Evolutionary conservation across 495 filamentous ascomycete genomes (phyloP).

Genomic region (Lasiosphaeria miniovina): DNA sequence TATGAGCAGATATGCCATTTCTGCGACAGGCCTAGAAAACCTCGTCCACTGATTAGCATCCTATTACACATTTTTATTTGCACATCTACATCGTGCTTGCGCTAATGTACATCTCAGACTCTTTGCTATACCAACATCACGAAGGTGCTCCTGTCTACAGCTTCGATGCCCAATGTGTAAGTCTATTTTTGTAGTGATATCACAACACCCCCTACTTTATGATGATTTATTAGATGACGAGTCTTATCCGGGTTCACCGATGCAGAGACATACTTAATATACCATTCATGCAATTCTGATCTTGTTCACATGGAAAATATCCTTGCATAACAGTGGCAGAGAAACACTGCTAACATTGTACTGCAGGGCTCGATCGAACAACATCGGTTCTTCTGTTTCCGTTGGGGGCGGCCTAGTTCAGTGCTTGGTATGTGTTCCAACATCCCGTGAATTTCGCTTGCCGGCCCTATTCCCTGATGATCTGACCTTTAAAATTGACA

Average conservation of each 20-base stretch:
- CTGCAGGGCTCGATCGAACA: constrained; percentile 12
- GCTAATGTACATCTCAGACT: constrained; percentile 18
- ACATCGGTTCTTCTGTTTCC: too few relatives aligned
- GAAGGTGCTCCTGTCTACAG: background rate
- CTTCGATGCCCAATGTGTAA: constrained; percentile 8
- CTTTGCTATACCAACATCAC: background rate
- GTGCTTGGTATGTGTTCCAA: background rate
- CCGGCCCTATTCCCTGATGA: constrained; percentile 54
- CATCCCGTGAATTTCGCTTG: background rate
- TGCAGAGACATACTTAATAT: constrained; percentile 67
- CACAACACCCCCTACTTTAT: constrained; percentile 30
- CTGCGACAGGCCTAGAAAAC: constrained; percentile 99
- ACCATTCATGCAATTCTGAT: constrained; percentile 68
- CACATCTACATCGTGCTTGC: constrained; percentile 3
- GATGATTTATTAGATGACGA: constrained; percentile 84
- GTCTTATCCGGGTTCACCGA: constrained; percentile 78
- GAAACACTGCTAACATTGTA: constrained; percentile 6
- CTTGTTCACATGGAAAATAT: constrained; percentile 46
- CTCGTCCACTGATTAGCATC: constrained; percentile 88
- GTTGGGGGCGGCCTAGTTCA: too few relatives aligned
- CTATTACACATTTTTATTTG: constrained; percentile 15
- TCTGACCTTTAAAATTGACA: constrained; percentile 61
- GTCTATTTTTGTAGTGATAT: constrained; percentile 9
- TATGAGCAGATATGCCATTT: constrained; percentile 84
- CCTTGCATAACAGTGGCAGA: constrained; percentile 10